Evolutionary conservation across 805 yeast species (phyloP).

Genomic region (Saturnispora hagleri): DNA sequence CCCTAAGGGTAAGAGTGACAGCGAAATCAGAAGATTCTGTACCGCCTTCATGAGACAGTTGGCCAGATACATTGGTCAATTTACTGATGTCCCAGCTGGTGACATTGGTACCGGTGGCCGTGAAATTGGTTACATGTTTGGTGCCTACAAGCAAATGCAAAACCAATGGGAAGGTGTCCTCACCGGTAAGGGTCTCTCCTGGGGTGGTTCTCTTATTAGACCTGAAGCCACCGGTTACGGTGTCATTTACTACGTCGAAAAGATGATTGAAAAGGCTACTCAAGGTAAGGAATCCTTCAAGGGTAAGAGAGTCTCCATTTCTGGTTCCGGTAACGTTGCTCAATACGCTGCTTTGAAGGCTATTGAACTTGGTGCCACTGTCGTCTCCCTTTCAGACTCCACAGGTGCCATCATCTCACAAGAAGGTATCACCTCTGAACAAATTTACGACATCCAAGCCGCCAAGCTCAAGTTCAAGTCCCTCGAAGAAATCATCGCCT

Average conservation of each 20-base stretch:
- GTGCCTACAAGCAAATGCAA: slow-evolving; percentile 88
- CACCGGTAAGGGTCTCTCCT: slow-evolving; percentile 94
- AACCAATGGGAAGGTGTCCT: slow-evolving; percentile 95
- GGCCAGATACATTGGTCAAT: slow-evolving; percentile 92
- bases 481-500: slow-evolving; percentile 56
- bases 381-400: slow-evolving; percentile 90
- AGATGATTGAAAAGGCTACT: slow-evolving; percentile 92
- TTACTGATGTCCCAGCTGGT: slow-evolving; percentile 99
- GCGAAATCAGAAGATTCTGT: slow-evolving; percentile 96
- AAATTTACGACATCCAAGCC: slow-evolving; percentile 61
- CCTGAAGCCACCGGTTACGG: slow-evolving; percentile 99
- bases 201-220: slow-evolving; percentile 99
- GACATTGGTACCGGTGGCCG: slow-evolving; percentile 98
- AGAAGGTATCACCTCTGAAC: slow-evolving; percentile 76
- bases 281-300: slow-evolving; percentile 80
- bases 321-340: slow-evolving; percentile 99
- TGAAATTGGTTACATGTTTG: slow-evolving; percentile 90
- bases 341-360: slow-evolving; percentile 98
- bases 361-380: slow-evolving; percentile 93
- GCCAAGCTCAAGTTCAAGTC: slow-evolving; percentile 76
- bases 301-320: slow-evolving; percentile 92
- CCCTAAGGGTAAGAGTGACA: slow-evolving; percentile 89
- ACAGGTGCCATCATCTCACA: slow-evolving; percentile 78
- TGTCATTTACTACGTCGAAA: slow-evolving; percentile 90
- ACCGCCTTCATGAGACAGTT: slow-evolving; percentile 92